Evolutionary conservation across 768 basidiomycete genomes (phyloP).

Genomic region (Tylopilus intermedius): DNA sequence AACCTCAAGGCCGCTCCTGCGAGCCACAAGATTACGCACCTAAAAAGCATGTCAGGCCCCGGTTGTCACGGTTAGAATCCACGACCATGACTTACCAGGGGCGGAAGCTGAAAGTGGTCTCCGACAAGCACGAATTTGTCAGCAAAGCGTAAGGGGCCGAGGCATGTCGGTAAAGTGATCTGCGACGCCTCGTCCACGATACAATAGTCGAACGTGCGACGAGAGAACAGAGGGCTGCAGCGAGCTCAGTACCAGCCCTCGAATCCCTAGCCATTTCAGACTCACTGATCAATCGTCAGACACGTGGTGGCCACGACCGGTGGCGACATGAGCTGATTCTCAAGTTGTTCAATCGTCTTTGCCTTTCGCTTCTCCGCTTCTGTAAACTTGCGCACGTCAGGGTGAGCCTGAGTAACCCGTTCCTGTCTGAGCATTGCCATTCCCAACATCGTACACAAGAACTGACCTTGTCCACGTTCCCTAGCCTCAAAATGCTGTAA

Average conservation of each 20-base stretch:
- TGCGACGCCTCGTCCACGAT: constrained; percentile 99
- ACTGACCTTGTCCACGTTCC: constrained; percentile 84
- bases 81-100: constrained; percentile 53
- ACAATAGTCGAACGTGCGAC: constrained; percentile 89
- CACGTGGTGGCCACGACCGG: constrained; percentile 96
- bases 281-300: constrained; percentile 89
- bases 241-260: constrained; percentile 5
- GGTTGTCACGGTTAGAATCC: neutral
- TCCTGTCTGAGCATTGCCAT: constrained; percentile 2
- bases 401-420: constrained; percentile 60
- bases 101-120: constrained; percentile 96
- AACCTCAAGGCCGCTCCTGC: constrained; percentile 80
- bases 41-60: constrained; percentile 26
- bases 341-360: constrained; percentile 74
- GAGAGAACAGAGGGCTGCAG: constrained; percentile 73
- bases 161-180: constrained; percentile 90
- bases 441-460: neutral
- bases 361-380: constrained; percentile 52
- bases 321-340: constrained; percentile 77
- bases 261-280: constrained; percentile 6
- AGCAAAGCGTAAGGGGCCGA: constrained; percentile 89
- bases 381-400: constrained; percentile 69
- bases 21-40: constrained; percentile 79
- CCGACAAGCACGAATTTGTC: constrained; percentile 92
- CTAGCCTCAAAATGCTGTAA: constrained; percentile 76